Evolutionary conservation across 371 early-diverging fungal species (phyloP).

Genomic region (Saksenaea vasiformis): DNA sequence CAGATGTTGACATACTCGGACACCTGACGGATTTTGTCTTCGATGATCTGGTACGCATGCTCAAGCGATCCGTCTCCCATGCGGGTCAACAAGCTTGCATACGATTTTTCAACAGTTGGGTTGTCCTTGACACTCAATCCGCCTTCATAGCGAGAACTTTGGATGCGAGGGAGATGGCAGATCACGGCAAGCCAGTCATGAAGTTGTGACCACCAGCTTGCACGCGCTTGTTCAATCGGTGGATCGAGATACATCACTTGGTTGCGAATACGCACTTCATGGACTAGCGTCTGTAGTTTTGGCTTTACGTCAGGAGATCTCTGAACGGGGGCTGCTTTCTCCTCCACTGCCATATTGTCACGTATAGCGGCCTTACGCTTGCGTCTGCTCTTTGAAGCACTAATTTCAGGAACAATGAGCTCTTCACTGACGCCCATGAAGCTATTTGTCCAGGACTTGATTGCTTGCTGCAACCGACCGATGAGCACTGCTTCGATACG

Average conservation of each 20-base stretch:
- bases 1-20: constrained; percentile 89
- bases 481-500: constrained; percentile 84
- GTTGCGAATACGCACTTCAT: constrained; percentile 88
- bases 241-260: constrained; percentile 96
- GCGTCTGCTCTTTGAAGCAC: constrained; percentile 50
- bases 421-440: constrained; percentile 69
- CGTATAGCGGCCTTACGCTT: constrained; percentile 57
- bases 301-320: constrained; percentile 63
- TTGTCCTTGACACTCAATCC: constrained; percentile 65
- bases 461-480: constrained; percentile 76
- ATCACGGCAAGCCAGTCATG: constrained; percentile 90
- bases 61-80: constrained; percentile 70
- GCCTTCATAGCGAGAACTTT: constrained; percentile 92
- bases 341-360: constrained; percentile 41
- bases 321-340: constrained; percentile 33
- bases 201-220: constrained; percentile 86
- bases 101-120: constrained; percentile 60
- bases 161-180: constrained; percentile 78
- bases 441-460: constrained; percentile 75
- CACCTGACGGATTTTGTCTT: constrained; percentile 78
- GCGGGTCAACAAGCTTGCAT: constrained; percentile 74
- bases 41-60: constrained; percentile 84
- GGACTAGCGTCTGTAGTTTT: constrained; percentile 66
- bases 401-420: constrained; percentile 39
- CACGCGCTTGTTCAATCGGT: constrained; percentile 92